phyloP scores from a whole-genome alignment of 495 filamentous ascomycete species.

The Penicillium samsonianum region DNA sequence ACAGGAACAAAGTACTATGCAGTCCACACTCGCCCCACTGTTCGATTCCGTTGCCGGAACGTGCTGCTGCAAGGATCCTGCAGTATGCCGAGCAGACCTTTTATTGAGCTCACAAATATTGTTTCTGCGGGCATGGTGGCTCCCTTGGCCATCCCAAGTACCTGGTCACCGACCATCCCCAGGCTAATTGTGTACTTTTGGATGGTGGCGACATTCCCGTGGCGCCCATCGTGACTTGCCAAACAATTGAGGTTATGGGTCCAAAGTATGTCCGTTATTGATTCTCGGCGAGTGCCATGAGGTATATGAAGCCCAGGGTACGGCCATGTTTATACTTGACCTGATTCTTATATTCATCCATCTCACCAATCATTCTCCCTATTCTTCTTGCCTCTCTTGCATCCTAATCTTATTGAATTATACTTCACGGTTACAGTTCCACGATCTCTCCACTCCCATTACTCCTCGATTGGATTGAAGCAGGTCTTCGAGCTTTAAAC shows the following conservation, averaged over 20 bases:
- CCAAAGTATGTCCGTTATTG: constrained; percentile 7
- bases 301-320: constrained; percentile 29
- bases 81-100: constrained; percentile 14
- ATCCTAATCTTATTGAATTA: constrained; percentile 3
- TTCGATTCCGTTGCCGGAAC: constrained; percentile 22
- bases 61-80: constrained; percentile 33
- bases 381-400: background rate
- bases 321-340: constrained; percentile 1
- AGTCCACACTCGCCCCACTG: constrained; percentile 11
- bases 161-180: constrained; percentile 20
- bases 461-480: constrained; percentile 12
- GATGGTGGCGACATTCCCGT: constrained; percentile 24
- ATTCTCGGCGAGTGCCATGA: constrained; percentile 17
- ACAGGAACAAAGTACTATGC: background rate
- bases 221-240: constrained; percentile 7
- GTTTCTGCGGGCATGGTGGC: constrained; percentile 4
- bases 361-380: background rate
- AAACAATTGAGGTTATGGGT: constrained; percentile 16
- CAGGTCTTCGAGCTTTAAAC: constrained; percentile 10
- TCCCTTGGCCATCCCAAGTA: constrained; percentile 21
- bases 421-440: constrained; percentile 14
- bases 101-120: constrained; percentile 18
- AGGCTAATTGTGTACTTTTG: constrained; percentile 26
- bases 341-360: constrained; percentile 9
- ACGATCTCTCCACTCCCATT: constrained; percentile 1